Evolutionary conservation across 2,329 filamentous ascomycete genomes (phyloP), one percentile per base, ranked within the genome.

Genomic region (Verticillium albo-atrum): DNA sequence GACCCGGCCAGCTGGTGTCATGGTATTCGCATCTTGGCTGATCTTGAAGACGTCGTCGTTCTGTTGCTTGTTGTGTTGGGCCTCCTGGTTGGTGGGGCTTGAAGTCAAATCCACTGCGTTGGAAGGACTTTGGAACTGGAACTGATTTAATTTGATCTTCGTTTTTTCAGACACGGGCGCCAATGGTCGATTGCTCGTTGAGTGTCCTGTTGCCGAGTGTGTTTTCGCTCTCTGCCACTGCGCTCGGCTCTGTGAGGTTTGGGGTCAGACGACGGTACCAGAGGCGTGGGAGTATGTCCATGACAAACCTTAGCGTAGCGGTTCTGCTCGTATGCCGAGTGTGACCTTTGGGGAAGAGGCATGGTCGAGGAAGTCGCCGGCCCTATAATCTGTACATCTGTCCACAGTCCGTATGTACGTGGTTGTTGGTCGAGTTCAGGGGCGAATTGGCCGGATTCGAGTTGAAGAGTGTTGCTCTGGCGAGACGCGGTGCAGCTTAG

Each of bases 121-220:
- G 5, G 15, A 53, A 10, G 51, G 25, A n/a, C 20, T 17, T 56
- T 78, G 75, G 63, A 85, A 88, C 59, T 83, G 82, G 67, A 84
- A 84, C 32, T 74, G 73, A 60, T 80, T 82, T 32, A 89, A 76
- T 66, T 88, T 89, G 63, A 76, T 83, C 68, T 84, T 88, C 12
- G 86, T 86, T 9, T 76, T 77, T 32, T 83, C 78, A 42, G 86
- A 88, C 14, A 86, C 76, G 20, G 81, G 79, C 32, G 78, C 74
- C 6, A 80, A 70, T 42, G 78, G 70, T 74, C 12, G 74, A 50
- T 50, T 57, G 34, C 67, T 72, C 37, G 71, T 72, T 23, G 70
- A 70, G 59, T 74, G 69, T 53, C 68, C 66, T 47, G 71, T 72
- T 53, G 74, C 69, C 5, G 82, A 77, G 67, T 83, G 77, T 68